Conservation (phyloP, 2,329 filamentous ascomycete species). For the Ophioceras dolichostomum region DNA sequence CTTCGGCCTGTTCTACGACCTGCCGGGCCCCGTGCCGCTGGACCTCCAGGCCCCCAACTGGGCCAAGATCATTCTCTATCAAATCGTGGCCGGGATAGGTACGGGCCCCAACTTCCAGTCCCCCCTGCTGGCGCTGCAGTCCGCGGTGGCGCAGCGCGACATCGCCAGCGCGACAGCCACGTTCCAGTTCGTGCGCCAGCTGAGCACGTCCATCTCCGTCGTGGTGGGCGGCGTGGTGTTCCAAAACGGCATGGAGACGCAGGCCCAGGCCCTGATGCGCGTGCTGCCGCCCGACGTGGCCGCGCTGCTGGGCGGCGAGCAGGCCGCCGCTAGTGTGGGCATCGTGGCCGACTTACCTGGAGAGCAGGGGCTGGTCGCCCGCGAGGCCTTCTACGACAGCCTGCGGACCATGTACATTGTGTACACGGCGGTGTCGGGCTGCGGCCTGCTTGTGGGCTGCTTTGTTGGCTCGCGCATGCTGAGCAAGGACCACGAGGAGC, state of each 20-base stretch:
- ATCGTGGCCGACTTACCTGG: conserved; percentile 39
- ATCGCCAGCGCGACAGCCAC: conserved; percentile 52
- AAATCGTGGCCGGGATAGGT: conserved; percentile 42
- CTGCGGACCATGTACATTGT: conserved; percentile 46
- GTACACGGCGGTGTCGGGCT: conserved; percentile 34
- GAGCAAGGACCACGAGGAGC: conserved; percentile 42
- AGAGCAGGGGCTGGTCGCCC: conserved; percentile 27
- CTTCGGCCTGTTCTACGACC: conserved; percentile 37
- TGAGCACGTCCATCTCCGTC: conserved; percentile 43
- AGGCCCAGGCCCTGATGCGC: conserved; percentile 14
- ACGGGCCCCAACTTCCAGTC: conserved; percentile 47
- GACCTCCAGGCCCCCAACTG: conserved; percentile 31
- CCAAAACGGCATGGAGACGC: conserved; percentile 26
- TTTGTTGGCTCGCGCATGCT: conserved; percentile 36
- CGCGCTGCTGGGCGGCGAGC: conserved; percentile 39
- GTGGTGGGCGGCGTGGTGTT: conserved; percentile 38
- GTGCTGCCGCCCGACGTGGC: conserved; percentile 28
- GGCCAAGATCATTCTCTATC: conserved; percentile 32
- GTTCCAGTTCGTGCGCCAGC: conserved; percentile 46
- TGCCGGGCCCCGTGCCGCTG: conserved; percentile 31
- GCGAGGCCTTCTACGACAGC: conserved; percentile 34
- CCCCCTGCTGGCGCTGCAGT: conserved; percentile 52
- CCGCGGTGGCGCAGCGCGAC: conserved; percentile 44
- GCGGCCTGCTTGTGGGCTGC: conserved; percentile 33
- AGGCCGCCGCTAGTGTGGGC: conserved; percentile 48